phyloP scores from a whole-genome alignment of 345 rosid species.

The Hirschfeldia incana region DNA sequence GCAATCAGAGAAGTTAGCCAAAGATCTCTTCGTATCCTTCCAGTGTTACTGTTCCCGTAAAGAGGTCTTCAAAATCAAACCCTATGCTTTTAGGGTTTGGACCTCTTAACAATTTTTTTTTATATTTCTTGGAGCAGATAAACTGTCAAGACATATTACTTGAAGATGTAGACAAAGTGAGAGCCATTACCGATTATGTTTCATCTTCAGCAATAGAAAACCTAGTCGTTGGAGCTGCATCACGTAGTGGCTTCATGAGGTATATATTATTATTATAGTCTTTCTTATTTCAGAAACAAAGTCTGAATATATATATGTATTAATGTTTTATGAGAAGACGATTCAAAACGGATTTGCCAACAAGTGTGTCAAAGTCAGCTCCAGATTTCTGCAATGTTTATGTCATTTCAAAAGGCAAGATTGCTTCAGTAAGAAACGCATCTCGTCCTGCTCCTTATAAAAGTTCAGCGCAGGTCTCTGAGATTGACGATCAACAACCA shows the following conservation, averaged over 20 bases:
- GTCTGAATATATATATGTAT: neutral
- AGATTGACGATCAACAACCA: slow-evolving; percentile 37
- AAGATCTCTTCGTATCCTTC: slow-evolving; percentile 74
- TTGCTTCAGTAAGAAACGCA: slow-evolving; percentile 60
- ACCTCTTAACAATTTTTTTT: neutral
- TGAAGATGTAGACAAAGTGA: slow-evolving; percentile 63
- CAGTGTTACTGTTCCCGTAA: slow-evolving; percentile 88
- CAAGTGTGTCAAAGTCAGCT: slow-evolving; percentile 56
- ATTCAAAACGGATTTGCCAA: slow-evolving; percentile 68
- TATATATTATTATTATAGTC: slow-evolving; percentile 2
- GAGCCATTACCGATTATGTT: slow-evolving; percentile 72
- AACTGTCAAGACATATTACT: slow-evolving; percentile 57
- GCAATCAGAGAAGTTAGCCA: slow-evolving; percentile 53
- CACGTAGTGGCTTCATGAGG: slow-evolving; percentile 75
- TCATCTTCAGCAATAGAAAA: slow-evolving; percentile 63
- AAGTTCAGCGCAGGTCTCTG: slow-evolving; percentile 46
- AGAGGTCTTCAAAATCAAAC: slow-evolving; percentile 48
- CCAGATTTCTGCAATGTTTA: slow-evolving; percentile 89
- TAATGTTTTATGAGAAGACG: slow-evolving; percentile 44
- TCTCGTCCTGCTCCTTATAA: slow-evolving; percentile 64
- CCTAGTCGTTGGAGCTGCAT: slow-evolving; percentile 76
- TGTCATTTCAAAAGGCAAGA: slow-evolving; percentile 77
- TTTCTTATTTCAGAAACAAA: neutral
- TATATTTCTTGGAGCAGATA: slow-evolving; percentile 46
- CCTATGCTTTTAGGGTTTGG: neutral